Evolutionary conservation across 2,329 filamentous ascomycete genomes (phyloP), one percentile per base, ranked within the genome.

Genomic region (Cladosporium colombiae): DNA sequence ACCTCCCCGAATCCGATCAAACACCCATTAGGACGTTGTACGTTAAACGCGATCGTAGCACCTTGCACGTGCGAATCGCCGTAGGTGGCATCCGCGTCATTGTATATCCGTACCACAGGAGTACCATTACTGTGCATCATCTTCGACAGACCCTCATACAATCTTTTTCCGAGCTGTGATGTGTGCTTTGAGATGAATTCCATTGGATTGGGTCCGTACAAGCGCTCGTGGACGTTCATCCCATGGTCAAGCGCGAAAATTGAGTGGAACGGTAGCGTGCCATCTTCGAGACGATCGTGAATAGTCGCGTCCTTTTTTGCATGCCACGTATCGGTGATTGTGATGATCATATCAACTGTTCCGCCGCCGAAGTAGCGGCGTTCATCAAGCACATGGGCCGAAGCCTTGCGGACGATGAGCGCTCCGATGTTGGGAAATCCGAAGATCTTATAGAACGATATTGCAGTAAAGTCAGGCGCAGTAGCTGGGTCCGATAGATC

Each of bases 281-380:
- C 88, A 70, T 91, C 89, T 73, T 91, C 89, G 7, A 91, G 81
- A 1, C 82, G 80, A 50, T 88, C 85, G 70, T 89, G 86, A 4
- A 88, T 77, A 53, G 81, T 79, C 60, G 80, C 82, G 68, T 79
- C 70, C 64, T 84, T 88, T 68, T 80, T 85, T 35, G 80, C 81
- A 72, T 85, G 84, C 85, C 81, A 89, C 5, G 78, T 77, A n/a
- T 79, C 76, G 18, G 80, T 81, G 50, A 84, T 75, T 21, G 82
- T 79, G 6, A 84, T 82, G 29, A 88, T 83, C 81, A 88, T 86
- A 59, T 85, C 83, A 40, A 88, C 85, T 1, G 89, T 91, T 13
- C 88, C 89, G 31, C 89, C 89, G 21, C 88, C 89, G 71, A 91
- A 91, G 72, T 89, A 91, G 67, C 81, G 83, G 49, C 86, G 80